A percentile compares a stretch with the other conserved stretches of the same genome.
Evolutionary conservation across 148 eudicot species (phyloP).

Genomic region (Camellia japonica): DNA sequence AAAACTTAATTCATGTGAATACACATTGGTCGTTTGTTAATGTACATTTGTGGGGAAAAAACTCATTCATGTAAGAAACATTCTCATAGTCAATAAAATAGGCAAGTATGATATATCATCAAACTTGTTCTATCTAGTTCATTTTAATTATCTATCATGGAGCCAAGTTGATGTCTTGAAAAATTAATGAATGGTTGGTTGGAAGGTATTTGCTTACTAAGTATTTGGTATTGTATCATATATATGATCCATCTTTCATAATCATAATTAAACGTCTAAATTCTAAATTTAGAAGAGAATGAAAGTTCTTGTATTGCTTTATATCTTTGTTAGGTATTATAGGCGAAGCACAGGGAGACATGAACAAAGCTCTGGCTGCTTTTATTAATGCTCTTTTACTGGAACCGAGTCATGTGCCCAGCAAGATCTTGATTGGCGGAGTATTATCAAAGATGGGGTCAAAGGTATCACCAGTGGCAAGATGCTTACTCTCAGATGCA

Average conservation of each 20-base stretch:
- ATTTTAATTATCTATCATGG: not conserved
- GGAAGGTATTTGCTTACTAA: not conserved
- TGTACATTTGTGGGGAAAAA: too few relatives aligned
- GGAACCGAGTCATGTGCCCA: slow-evolving; percentile 73
- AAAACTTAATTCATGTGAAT: too few relatives aligned
- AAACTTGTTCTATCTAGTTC: too few relatives aligned
- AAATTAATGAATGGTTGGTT: not conserved
- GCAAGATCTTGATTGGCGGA: slow-evolving; percentile 71
- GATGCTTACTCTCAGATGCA: slow-evolving; percentile 86
- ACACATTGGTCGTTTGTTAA: too few relatives aligned
- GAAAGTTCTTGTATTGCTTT: slow-evolving; percentile 1
- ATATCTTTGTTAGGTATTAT: slow-evolving; percentile 54
- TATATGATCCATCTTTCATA: not conserved
- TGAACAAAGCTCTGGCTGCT: slow-evolving; percentile 62
- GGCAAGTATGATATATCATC: too few relatives aligned
- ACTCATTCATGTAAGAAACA: too few relatives aligned
- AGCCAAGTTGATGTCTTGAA: not conserved
- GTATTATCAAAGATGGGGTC: slow-evolving; percentile 63
- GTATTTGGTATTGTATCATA: not conserved
- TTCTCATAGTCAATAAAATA: too few relatives aligned
- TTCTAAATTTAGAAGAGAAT: not conserved
- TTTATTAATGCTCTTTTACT: slow-evolving; percentile 63
- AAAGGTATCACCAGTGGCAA: slow-evolving; percentile 68
- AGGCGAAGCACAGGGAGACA: slow-evolving; percentile 61
- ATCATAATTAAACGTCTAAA: not conserved